Base-by-base conservation (phyloP, 345 rosid genomes). In the Excoecaria agallocha region DNA sequence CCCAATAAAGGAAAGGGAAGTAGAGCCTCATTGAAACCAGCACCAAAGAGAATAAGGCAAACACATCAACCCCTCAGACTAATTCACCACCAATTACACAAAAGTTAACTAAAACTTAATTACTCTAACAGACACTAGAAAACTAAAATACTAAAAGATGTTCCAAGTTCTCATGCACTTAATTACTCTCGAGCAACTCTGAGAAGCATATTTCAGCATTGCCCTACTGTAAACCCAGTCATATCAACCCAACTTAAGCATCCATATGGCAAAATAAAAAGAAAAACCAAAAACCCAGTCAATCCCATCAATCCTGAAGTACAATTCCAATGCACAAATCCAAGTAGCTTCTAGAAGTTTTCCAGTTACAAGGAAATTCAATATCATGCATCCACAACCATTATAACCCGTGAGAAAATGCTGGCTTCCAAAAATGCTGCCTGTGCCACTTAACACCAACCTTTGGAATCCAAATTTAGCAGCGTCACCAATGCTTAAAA, bases 371-470 rank as follows among this genome's bases (percentile, higher is more conserved):
- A 65, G 51, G 66, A 60, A 69, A 59, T 63, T 65, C 71, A 68
- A 37, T 58, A 68, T 62, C 3, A 64, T 22, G 62, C 22, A 45
- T 66, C 55, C 76, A 77, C 39, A 70, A 66, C n/a, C n/a, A n/a
- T 45, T 49, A 70, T 72, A 59, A 38, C 71, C 61, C 73, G 54
- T 67, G 39, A 62, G 43, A 51, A 35, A 68, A 22, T 20, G 63
- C 75, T 58, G 69, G 64, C 68, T n/a, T 68, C 63, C 73, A n/a
- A 69, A 52, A 69, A 72, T 15, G 41, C n/a, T 15, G n/a, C n/a
- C 72, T 8, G 71, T 60, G 66, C 70, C 52, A 69, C 56, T 67
- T 69, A 73, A 72, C 50, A 49, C 49, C 65, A 56, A 62, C 24
- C 6, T 16, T 60, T 69, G 65, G 50, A 82, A 61, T 68, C 50